Evolutionary conservation across 257 asterid species (phyloP).

Genomic region (Solanum gracilifrons): DNA sequence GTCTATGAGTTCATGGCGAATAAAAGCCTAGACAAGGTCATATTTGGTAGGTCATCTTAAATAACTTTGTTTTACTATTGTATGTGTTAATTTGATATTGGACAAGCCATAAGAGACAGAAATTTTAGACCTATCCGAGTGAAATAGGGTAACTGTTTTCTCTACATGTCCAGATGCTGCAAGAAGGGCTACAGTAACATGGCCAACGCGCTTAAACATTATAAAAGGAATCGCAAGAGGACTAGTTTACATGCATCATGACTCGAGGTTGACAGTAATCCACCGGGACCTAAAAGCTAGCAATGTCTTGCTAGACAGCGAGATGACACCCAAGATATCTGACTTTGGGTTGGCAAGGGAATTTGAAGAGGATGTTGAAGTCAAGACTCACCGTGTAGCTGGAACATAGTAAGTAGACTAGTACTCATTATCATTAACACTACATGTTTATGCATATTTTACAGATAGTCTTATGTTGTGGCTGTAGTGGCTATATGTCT

Average conservation of each 20-base stretch:
- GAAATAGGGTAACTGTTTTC: not conserved
- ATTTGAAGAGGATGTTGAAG: conserved; percentile 9
- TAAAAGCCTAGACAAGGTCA: conserved; percentile 25
- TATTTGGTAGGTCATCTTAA: conserved; percentile 12
- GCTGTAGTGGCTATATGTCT: conserved; percentile 40
- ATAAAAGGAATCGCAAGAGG: conserved; percentile 33
- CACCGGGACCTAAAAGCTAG: conserved; percentile 42
- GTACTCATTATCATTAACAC: not conserved
- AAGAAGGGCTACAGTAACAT: conserved; percentile 6
- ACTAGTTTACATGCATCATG: conserved; percentile 32
- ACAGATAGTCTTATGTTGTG: not conserved
- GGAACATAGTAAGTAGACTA: conserved; percentile 30
- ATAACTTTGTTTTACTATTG: not conserved
- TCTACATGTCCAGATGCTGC: conserved; percentile 4
- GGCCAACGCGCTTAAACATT: conserved; percentile 22
- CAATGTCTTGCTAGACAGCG: conserved; percentile 30
- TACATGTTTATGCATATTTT: not conserved
- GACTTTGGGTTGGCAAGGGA: conserved; percentile 37
- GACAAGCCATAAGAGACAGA: not conserved
- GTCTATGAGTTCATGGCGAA: conserved; percentile 35
- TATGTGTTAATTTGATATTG: not conserved
- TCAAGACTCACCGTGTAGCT: conserved; percentile 19
- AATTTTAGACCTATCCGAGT: not conserved
- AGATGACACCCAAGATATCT: conserved; percentile 36
- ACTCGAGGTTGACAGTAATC: conserved; percentile 29